Conservation (phyloP, 2,329 filamentous ascomycete species). For the Lecanoromycetidae sp. region DNA sequence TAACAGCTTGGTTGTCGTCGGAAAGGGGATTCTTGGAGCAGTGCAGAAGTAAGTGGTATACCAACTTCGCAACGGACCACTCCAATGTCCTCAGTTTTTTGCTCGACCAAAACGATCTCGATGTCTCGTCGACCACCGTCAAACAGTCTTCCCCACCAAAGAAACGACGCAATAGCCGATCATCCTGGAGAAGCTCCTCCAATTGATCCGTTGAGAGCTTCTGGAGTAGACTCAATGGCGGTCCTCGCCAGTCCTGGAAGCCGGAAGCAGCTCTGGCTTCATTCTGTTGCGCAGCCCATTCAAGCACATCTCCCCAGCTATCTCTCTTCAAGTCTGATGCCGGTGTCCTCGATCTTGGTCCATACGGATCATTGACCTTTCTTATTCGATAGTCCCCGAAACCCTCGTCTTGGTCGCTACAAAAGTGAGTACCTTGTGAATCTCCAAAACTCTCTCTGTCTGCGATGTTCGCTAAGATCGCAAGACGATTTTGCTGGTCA, state of each 20-base stretch:
- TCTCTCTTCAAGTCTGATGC: neutral
- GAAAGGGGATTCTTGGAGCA: neutral
- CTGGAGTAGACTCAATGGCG: conserved; percentile 12
- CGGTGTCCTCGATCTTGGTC: neutral
- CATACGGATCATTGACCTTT: neutral
- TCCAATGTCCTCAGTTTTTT: conserved; percentile 16
- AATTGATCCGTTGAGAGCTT: conserved; percentile 10
- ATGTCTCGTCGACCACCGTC: neutral
- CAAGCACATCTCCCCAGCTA: conserved; percentile 12
- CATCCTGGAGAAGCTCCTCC: conserved; percentile 1
- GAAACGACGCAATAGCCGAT: conserved; percentile 8
- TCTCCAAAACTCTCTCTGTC: neutral
- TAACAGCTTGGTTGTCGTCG: neutral
- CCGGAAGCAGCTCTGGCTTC: conserved; percentile 8
- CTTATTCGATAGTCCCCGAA: neutral
- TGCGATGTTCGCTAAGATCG: neutral
- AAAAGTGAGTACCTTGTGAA: too few relatives aligned
- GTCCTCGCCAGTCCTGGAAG: conserved; percentile 15
- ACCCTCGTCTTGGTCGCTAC: too few relatives aligned
- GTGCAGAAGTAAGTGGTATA: conserved; percentile 7
- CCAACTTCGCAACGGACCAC: conserved; percentile 15
- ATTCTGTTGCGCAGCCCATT: conserved; percentile 9
- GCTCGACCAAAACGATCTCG: neutral
- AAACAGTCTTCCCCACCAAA: conserved; percentile 4
- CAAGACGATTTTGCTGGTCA: conserved; percentile 13